Evolutionary conservation across 768 basidiomycete species (phyloP), one percentile per base, ranked within the genome.

Genomic region (Sarcodon sp.): DNA sequence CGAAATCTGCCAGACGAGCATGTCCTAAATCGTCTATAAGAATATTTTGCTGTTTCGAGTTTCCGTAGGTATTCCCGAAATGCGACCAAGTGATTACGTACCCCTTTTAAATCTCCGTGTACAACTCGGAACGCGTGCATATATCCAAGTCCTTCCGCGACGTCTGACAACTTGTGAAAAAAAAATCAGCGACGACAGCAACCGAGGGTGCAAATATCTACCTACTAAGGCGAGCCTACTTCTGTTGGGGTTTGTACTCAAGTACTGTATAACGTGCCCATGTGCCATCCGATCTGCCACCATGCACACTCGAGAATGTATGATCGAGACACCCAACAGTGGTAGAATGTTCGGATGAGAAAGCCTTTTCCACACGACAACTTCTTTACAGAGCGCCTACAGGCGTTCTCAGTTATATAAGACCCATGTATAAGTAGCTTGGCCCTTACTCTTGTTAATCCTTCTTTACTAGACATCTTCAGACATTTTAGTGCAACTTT

Each of bases 1-100:
- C 54, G 35, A 55, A 55, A 32, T 55, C 54, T 1, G 52, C 44
- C 4, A 55, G 47, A 16, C 52, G 51, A 2, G 54, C 52, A 10
- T 21, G n/a, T 3, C 54, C 54, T 7, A 47, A 43, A 6, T 39
- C 36, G 16, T 53, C 46, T 7, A 55, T 43, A 15, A 55, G 41
- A 16, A 55, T 55, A 31, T 55, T 55, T 21, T 32, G 38, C 51
- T 51, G 16, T 1, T 11, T 31, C 10, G 8, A n/a, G 16, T 4
- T 13, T 11, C 16, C 12, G 35, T 47, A 12, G 32, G 15, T 18
- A 4, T 15, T 6, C 4, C 7, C 2, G 15, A 13, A 1, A 33
- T 31, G n/a, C 16, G 1, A 8, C 33, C 5, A 9, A 34, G 3
- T 12, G 11, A 46, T 4, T 33, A 27, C 51, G 33, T 34, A 51